Conservation (phyloP, 169 alveolate species). For the Cryptosporidium canis region DNA sequence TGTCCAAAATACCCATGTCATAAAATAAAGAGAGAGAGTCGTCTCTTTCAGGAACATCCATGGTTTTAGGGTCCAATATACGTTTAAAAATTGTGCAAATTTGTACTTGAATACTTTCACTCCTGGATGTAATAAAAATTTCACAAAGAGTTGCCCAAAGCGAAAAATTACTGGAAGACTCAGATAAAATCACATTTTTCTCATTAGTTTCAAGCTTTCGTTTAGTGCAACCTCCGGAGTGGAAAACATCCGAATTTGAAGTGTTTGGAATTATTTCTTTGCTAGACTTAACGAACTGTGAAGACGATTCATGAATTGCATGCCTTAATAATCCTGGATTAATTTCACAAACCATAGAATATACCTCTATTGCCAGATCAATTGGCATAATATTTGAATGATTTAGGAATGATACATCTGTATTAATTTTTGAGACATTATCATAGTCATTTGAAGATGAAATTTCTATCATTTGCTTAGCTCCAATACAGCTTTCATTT, state of each 20-base stretch:
- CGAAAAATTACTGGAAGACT: not conserved
- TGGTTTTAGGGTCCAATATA: constrained; percentile 80
- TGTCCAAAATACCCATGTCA: constrained; percentile 81
- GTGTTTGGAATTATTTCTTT: not conserved
- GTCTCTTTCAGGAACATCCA: constrained; percentile 84
- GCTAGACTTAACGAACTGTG: not conserved
- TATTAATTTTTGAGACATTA: not conserved
- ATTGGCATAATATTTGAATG: constrained; percentile 32
- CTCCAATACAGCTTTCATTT: constrained; percentile 60
- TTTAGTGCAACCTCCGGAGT: not conserved
- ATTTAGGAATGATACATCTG: not conserved
- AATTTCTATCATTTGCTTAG: constrained; percentile 48
- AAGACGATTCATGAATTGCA: constrained; percentile 58
- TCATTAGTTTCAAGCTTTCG: not conserved
- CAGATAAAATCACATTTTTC: not conserved
- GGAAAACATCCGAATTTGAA: not conserved
- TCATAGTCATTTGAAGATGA: not conserved
- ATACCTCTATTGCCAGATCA: constrained; percentile 57
- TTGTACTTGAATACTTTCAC: constrained; percentile 63
- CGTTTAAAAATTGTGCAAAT: constrained; percentile 65
- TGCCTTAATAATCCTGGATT: constrained; percentile 62
- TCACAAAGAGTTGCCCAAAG: constrained; percentile 43
- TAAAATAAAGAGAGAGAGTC: constrained; percentile 80
- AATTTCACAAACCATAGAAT: constrained; percentile 63
- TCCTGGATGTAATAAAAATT: constrained; percentile 18